Evolutionary conservation across 2,329 filamentous ascomycete genomes (phyloP).

Genomic region (Fragosphaeria purpurea): DNA sequence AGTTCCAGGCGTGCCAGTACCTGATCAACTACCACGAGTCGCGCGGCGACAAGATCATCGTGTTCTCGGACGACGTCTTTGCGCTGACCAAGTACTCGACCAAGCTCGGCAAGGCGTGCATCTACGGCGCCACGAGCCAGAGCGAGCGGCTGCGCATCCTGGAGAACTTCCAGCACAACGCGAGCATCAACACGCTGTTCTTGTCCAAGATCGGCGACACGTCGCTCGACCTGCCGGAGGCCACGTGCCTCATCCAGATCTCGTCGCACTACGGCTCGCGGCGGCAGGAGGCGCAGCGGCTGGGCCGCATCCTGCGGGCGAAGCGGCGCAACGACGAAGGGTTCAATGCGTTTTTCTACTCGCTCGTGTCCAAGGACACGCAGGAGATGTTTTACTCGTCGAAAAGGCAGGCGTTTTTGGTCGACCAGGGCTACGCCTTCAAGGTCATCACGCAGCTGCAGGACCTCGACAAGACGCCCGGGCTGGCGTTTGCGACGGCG

Average conservation of each 20-base stretch:
- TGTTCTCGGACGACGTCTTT: constrained; percentile 96
- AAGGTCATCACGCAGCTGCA: constrained; percentile 95
- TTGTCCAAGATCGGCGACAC: constrained; percentile 97
- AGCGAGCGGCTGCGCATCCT: constrained; percentile 77
- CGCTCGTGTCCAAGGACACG: constrained; percentile 91
- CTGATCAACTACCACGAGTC: constrained; percentile 97
- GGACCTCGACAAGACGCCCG: constrained; percentile 75
- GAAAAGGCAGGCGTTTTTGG: constrained; percentile 91
- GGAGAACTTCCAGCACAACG: constrained; percentile 91
- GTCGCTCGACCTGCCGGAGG: constrained; percentile 92
- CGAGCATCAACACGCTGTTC: constrained; percentile 83
- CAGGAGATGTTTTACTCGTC: constrained; percentile 97
- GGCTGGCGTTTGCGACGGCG: constrained; percentile 69
- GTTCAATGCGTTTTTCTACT: constrained; percentile 99
- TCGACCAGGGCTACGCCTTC: constrained; percentile 97
- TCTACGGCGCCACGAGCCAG: constrained; percentile 82
- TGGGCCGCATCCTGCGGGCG: constrained; percentile 86
- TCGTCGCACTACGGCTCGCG: constrained; percentile 96
- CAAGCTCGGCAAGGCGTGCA: constrained; percentile 77
- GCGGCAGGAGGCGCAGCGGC: constrained; percentile 87
- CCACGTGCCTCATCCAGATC: constrained; percentile 93
- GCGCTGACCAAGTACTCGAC: constrained; percentile 77
- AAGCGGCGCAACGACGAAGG: constrained; percentile 96
- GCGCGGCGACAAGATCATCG: constrained; percentile 93
- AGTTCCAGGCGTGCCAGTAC: constrained; percentile 95